A percentile compares a stretch with the other conserved stretches of the same genome.
These are phyloP conservation scores for Oemleria cerasiformis DNA, from an alignment of 306 rosid genomes.

Conservation along the genomic window DNA sequence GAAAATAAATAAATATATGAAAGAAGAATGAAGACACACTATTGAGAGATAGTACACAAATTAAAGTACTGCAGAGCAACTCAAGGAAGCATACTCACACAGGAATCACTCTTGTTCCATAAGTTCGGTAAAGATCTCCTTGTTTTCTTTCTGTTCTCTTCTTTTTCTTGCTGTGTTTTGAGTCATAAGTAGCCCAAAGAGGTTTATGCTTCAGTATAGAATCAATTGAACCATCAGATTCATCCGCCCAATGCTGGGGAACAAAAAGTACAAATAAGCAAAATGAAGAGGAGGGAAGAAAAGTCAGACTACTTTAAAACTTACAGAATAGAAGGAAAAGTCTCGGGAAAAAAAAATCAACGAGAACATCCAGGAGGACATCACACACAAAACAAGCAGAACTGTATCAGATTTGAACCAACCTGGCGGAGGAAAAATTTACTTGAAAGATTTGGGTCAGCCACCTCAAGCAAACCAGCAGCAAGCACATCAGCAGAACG, in stretches of 20 bases:
- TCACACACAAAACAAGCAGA: not conserved
- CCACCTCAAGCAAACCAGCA: conserved; percentile 98
- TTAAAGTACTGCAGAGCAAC: conserved; percentile 24
- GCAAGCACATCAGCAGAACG: conserved; percentile 93
- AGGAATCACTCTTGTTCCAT: conserved; percentile 97
- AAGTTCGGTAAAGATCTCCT: conserved; percentile 78
- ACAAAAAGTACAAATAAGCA: conserved; percentile 12
- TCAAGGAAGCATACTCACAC: conserved; percentile 63
- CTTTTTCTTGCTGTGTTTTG: conserved; percentile 52
- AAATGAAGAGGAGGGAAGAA: conserved; percentile 14
- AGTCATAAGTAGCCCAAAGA: conserved; percentile 83
- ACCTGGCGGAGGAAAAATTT: conserved; percentile 85
- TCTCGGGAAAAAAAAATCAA: not conserved
- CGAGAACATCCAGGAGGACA: not conserved
- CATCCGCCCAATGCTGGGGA: conserved; percentile 73
- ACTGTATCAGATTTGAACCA: conserved; percentile 10
- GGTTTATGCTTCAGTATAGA: conserved; percentile 92
- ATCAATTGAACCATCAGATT: conserved; percentile 55
- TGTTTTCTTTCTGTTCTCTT: conserved; percentile 56
- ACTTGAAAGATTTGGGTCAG: conserved; percentile 90
- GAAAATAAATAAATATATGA: not conserved
- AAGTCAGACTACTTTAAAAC: not conserved
- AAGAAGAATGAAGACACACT: not conserved
- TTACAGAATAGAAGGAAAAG: not conserved
- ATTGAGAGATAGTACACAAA: not conserved